These are phyloP conservation scores for Polyrhizophydium stewartii DNA, from an alignment of 371 early-diverging fungal species.

Conservation along the genomic window DNA sequence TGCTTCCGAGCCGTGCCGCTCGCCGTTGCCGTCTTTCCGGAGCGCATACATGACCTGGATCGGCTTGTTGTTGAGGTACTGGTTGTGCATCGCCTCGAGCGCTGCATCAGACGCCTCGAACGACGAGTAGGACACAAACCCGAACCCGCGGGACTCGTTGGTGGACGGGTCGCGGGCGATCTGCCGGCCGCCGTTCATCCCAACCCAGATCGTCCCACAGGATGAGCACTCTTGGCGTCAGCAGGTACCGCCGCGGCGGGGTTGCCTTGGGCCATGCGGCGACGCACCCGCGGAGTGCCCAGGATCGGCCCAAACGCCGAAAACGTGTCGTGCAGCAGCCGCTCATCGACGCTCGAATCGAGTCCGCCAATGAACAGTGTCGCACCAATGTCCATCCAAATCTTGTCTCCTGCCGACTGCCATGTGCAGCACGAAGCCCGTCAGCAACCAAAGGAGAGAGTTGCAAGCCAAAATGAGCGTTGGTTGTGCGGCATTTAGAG, in stretches of 20 bases:
- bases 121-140: constrained; percentile 88
- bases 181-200: constrained; percentile 14
- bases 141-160: constrained; percentile 88
- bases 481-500: not conserved
- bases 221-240: too few relatives aligned
- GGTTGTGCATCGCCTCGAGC: constrained; percentile 96
- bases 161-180: constrained; percentile 88
- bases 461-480: not conserved
- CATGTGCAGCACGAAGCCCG: too few relatives aligned
- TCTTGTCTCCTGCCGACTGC: constrained; percentile 80
- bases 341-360: constrained; percentile 92
- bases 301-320: constrained; percentile 89
- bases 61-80: constrained; percentile 89
- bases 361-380: constrained; percentile 95
- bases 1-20: constrained; percentile 94
- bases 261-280: too few relatives aligned
- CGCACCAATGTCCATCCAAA: constrained; percentile 93
- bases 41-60: constrained; percentile 91
- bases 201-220: not conserved
- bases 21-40: constrained; percentile 98
- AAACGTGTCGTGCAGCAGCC: constrained; percentile 93
- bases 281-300: constrained; percentile 69
- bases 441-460: too few relatives aligned
- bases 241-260: too few relatives aligned
- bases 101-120: constrained; percentile 97